Evolutionary conservation across 139 green algal species (phyloP), one percentile per base, ranked within the genome.

Genomic region (Mesostigma viride): DNA sequence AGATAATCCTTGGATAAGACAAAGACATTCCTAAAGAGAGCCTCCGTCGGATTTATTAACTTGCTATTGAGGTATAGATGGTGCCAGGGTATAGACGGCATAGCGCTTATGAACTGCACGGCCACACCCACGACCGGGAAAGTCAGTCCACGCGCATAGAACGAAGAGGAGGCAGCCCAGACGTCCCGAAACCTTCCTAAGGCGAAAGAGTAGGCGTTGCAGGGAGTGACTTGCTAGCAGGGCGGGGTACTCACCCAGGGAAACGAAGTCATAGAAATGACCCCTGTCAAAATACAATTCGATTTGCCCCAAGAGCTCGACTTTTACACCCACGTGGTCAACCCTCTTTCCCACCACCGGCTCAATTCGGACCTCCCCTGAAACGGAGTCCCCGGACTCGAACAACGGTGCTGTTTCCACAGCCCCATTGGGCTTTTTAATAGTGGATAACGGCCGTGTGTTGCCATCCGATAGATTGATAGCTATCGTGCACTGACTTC

Each of bases 301-400:
- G 68, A 98, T 95, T 69, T 95, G 88, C 0, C 93, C 94, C 20
- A 97, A 61, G 35, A 99, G 88, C 79, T 97, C 92, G 28, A 97
- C 88, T 3, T 86, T 89, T 58, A 99, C 89, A 47, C 94, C 93
- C 34, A 78, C 71, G 73, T 99, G 94, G 40, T 99, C 94, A 4
- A 96, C 65, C 60, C 88, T 90, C 46, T 76, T 76, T 5, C 70
- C 70, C 5, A 64, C 30, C 28, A 75, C 27, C 6, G 70, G 70
- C 32, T 76, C 70, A 44, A 76, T 76, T 24, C 46, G 36, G 34
- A 76, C 70, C 64, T 76, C 65, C 28, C 70, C 70, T 11, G 53
- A 51, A 27, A 76, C 64, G n/a, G 31, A 75, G n/a, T 76, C 70
- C 46, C 64, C 40, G 20, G 66, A 48, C 26, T 75, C 30, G 34